A percentile compares a stretch with the other conserved stretches of the same genome.
phyloP scores from a whole-genome alignment of 208 protist species.

The Sergeia podlipaevii region DNA sequence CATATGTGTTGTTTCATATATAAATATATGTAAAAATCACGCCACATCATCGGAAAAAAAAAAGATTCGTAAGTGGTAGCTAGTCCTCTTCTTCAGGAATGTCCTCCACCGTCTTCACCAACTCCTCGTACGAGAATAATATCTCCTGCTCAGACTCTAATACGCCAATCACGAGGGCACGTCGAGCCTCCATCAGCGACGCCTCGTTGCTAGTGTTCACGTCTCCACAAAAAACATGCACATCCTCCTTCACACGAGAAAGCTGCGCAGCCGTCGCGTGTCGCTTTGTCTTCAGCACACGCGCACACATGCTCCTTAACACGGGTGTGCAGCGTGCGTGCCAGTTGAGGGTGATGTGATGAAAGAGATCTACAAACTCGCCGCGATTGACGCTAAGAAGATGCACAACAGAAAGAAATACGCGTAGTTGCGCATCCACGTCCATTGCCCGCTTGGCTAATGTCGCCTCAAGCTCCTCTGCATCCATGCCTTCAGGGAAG shows the following conservation, averaged over 20 bases:
- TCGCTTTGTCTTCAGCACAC: background rate
- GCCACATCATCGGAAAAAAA: conserved; percentile 1
- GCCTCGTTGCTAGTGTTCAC: background rate
- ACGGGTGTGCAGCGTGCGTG: no score
- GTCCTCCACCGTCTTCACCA: background rate
- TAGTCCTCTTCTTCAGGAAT: background rate
- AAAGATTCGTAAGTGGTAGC: background rate
- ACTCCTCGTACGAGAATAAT: background rate
- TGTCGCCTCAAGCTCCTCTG: conserved; percentile 5
- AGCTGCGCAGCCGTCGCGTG: background rate
- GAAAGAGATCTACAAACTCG: no score
- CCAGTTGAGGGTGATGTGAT: no score
- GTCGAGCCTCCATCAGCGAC: background rate
- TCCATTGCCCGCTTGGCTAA: conserved; percentile 9
- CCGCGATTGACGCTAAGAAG: conserved; percentile 8
- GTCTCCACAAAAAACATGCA: no score
- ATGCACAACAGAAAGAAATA: conserved; percentile 21
- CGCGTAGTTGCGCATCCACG: conserved; percentile 25
- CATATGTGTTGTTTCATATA: no score
- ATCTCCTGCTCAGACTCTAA: background rate
- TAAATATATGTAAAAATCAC: no score
- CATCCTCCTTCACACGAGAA: background rate
- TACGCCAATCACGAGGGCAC: background rate
- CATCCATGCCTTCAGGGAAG: background rate
- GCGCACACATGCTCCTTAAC: no score